Percentiles rank a stretch among this genome's conserved stretches.
Conservation (phyloP, 495 filamentous ascomycete genomes). For the Penicillium daleae region DNA sequence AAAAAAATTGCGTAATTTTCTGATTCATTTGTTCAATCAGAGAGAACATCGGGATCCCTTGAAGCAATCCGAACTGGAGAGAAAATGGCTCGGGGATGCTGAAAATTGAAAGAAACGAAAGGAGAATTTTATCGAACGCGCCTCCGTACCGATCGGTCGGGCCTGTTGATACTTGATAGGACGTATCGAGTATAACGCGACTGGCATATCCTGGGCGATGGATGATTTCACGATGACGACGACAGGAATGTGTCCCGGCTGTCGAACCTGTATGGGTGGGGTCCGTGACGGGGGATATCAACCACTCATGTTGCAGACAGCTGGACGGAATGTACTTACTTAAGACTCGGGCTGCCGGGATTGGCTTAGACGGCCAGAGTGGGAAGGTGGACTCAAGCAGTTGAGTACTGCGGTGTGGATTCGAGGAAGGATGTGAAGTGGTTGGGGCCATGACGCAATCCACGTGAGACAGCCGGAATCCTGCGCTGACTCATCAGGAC, state of each 20-base stretch:
- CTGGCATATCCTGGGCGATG: slow-evolving; percentile 3
- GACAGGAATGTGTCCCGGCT: slow-evolving; percentile 19
- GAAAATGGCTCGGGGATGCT: neutral
- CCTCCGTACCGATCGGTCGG: neutral
- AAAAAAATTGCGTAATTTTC: slow-evolving; percentile 9
- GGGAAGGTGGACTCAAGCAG: neutral
- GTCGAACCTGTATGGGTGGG: neutral
- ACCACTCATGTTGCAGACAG: slow-evolving; percentile 1
- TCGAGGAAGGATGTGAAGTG: neutral
- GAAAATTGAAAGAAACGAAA: neutral
- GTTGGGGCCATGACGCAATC: slow-evolving; percentile 11
- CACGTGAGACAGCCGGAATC: neutral
- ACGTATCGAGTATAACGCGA: slow-evolving; percentile 4
- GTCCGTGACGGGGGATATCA: neutral
- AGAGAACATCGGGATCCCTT: neutral
- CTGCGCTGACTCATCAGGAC: slow-evolving; percentile 1
- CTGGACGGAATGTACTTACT: neutral
- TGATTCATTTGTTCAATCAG: neutral
- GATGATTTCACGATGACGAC: slow-evolving; percentile 35
- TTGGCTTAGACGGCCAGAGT: neutral
- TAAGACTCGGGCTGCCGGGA: neutral
- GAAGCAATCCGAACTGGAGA: neutral
- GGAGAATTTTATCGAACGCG: neutral
- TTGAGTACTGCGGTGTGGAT: slow-evolving; percentile 7
- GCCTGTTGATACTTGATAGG: neutral